Base-by-base conservation (phyloP, 2,329 filamentous ascomycete genomes). In the Trichoderma atroviride region DNA sequence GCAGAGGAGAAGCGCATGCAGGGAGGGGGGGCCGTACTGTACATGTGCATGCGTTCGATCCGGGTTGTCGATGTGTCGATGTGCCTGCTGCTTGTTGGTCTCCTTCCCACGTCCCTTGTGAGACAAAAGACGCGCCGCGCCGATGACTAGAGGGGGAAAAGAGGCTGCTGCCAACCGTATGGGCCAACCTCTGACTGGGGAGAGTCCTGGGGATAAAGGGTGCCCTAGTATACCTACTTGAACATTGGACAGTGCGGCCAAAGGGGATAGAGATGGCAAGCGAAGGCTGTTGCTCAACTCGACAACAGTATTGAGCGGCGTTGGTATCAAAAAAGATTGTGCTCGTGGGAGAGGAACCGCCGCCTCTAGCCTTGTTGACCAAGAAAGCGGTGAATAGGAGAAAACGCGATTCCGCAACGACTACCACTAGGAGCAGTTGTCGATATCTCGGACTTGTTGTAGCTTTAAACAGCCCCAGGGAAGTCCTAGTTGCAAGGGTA, bases 121-220 rank as follows among this genome's bases (percentile, higher is more conserved):
- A 67, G 63, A 67, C 63, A 64, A 35, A 64, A 55, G 61, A 56
- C 47, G 33, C 47, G 43, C 24, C 50, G 57, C 63, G 40, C 40
- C 63, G 61, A 52, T 43, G 19, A 59, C 27, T 10, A 37, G n/a
- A 50, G 29, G 37, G 22, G 35, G 16, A 37, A 66, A 24, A 66
- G 52, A 57, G 63, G 29, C 63, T 55, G 40, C 29, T 58, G 55
- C 27, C 31, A 40, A 14, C 31, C 35, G 62, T 43, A 33, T 43
- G 61, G 29, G 35, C 14, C 31, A 19, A n/a, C 19, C 40, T 50
- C 61, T 29, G 40, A 22, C 37, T 40, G 56, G 63, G 37, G 19
- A 58, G 53, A 52, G 27, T 10, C 22, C 29, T 35, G 43, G 29
- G 55, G 43, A 14, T 52, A 40, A 58, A 27, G 19, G 40, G 31